Evolutionary conservation across 2,329 filamentous ascomycete species (phyloP).

Genomic region (Pyrenochaeta sp.): DNA sequence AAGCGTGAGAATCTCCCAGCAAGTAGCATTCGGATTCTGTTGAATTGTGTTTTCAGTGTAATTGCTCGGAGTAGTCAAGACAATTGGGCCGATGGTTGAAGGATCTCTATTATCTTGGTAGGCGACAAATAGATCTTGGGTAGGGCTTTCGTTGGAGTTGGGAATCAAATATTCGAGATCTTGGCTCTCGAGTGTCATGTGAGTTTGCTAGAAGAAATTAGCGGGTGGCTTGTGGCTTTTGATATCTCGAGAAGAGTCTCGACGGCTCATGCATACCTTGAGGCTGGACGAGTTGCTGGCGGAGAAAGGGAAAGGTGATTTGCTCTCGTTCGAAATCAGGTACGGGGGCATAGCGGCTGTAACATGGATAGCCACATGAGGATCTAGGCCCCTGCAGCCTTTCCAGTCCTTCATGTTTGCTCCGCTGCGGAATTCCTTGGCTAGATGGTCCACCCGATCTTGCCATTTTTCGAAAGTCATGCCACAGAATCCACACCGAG

Average conservation of each 20-base stretch:
- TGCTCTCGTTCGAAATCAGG: conserved; percentile 57
- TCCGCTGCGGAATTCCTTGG: conserved; percentile 63
- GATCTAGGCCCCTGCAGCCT: conserved; percentile 61
- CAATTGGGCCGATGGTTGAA: conserved; percentile 23
- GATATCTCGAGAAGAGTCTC: too few relatives aligned
- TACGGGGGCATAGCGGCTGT: conserved; percentile 62
- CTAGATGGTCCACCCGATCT: conserved; percentile 61
- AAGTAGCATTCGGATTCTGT: conserved; percentile 46
- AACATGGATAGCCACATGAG: conserved; percentile 56
- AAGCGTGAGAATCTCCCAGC: conserved; percentile 60
- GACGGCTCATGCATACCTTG: conserved; percentile 29
- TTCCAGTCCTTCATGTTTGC: conserved; percentile 63
- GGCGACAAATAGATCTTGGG: conserved; percentile 20
- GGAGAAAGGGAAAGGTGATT: conserved; percentile 57
- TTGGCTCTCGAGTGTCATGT: conserved; percentile 17
- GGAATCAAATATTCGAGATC: conserved; percentile 42
- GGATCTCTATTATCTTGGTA: conserved; percentile 20
- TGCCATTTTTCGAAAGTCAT: conserved; percentile 59
- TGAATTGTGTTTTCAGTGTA: conserved; percentile 16
- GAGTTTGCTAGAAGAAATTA: conserved; percentile 26
- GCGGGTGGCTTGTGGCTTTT: too few relatives aligned
- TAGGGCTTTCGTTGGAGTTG: conserved; percentile 3
- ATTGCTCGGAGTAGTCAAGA: conserved; percentile 23
- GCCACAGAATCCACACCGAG: conserved; percentile 63
- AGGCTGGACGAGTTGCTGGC: conserved; percentile 48